These are phyloP conservation scores for Coix lacrymajobi DNA, from an alignment of 176 grass and related monocot genomes.

Conservation along the genomic window DNA sequence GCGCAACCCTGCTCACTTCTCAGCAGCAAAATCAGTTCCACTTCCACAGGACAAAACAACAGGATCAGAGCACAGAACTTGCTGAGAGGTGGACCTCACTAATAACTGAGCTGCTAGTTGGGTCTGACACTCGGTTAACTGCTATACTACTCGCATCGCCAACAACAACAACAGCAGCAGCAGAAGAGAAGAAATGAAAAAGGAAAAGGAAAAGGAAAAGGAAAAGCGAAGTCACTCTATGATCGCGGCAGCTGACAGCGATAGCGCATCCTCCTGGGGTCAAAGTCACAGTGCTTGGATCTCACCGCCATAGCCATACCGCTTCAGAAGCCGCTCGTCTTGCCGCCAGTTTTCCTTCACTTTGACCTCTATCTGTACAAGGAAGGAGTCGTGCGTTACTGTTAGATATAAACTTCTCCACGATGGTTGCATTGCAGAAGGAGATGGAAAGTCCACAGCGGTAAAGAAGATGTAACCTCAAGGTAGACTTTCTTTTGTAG, in stretches of 20 bases:
- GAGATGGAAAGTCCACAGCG: background rate
- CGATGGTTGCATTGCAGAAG: background rate
- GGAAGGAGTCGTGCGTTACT: background rate
- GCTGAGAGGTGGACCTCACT: background rate
- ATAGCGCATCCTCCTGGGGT: background rate
- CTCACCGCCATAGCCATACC: conserved; percentile 80
- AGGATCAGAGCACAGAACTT: background rate
- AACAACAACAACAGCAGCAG: no score
- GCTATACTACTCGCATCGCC: background rate
- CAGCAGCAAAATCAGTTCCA: background rate
- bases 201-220: background rate
- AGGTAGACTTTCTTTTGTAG: conserved; percentile 98
- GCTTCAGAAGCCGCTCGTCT: conserved; percentile 78
- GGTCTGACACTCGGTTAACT: background rate
- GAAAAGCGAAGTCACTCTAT: background rate
- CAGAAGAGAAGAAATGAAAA: background rate
- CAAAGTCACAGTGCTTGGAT: conserved; percentile 56
- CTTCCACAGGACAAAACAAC: background rate
- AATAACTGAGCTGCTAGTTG: background rate
- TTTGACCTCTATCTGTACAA: conserved; percentile 69
- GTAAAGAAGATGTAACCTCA: conserved; percentile 38
- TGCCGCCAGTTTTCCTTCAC: conserved; percentile 95
- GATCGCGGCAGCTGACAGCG: background rate
- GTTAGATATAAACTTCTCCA: conserved; percentile 10
- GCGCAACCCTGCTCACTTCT: background rate